These are phyloP conservation scores for Colletotrichum sp. DNA, from an alignment of 2,329 filamentous ascomycete species.

Conservation along the genomic window DNA sequence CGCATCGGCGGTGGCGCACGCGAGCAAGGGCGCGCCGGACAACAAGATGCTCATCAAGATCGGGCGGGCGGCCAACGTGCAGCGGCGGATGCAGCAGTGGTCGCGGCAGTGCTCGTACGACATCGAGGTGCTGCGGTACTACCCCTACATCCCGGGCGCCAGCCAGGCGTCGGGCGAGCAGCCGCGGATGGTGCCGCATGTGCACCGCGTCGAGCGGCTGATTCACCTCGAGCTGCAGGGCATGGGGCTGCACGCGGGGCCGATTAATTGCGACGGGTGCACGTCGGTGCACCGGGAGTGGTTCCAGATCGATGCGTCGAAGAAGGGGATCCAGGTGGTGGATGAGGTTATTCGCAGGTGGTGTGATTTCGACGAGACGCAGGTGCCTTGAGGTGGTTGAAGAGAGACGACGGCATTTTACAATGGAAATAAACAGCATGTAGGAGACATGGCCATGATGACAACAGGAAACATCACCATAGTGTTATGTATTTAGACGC, in stretches of 20 bases:
- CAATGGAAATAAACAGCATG: neutral
- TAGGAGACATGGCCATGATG: neutral
- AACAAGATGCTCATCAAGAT: constrained; percentile 75
- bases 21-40: constrained; percentile 30
- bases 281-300: constrained; percentile 90
- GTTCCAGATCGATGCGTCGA: constrained; percentile 86
- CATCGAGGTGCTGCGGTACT: constrained; percentile 87
- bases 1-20: constrained; percentile 53
- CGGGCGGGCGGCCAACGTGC: constrained; percentile 79
- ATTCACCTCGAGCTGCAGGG: constrained; percentile 87
- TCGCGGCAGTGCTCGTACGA: constrained; percentile 90
- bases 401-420: neutral
- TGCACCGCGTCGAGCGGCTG: constrained; percentile 85
- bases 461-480: neutral
- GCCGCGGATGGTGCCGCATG: constrained; percentile 80
- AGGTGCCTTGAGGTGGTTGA: constrained; percentile 1
- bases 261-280: constrained; percentile 73
- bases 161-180: constrained; percentile 32
- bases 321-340: constrained; percentile 71
- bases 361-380: constrained; percentile 79
- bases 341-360: constrained; percentile 79
- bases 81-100: constrained; percentile 92
- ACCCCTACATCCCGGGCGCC: constrained; percentile 73
- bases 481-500: neutral
- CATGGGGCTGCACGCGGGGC: constrained; percentile 59